Base-by-base conservation (phyloP, 2,329 filamentous ascomycete genomes). In the Tolypocladium endophyticum region DNA sequence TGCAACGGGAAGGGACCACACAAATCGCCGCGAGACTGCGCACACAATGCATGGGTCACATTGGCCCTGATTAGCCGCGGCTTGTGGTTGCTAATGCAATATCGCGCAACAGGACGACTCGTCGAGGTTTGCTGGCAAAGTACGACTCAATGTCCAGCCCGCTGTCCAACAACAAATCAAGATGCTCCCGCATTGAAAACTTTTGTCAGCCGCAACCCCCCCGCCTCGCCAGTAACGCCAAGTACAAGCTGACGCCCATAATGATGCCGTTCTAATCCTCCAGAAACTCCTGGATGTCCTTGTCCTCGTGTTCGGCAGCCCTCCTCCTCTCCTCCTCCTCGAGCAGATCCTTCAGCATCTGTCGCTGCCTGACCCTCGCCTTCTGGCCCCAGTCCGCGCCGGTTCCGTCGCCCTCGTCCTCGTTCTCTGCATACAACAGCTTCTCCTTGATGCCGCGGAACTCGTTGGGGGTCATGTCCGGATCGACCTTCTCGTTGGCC, bases 251-350 rank as follows among this genome's bases (percentile, higher is more conserved):
- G 18, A 35, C n/a, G 3, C 12, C 23, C 18, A 56, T 33, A 20
- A 28, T 11, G 23, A 54, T 30, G 45, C 57, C 3, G 41, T 5
- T 23, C 25, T 50, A 65, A 68, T 85, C 80, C 66, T 83, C 79
- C 71, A 92, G 72, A 67, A 87, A 84, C 73, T 92, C 86, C 69
- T 85, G 82, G 65, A 92, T 87, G 71, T 92, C 87, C 74, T 88
- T 87, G 71, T 90, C 87, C 61, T 87, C 84, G 64, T 89, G 80
- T 61, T 87, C 83, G 65, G 87, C 85, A 56, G 76, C 70, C 66
- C 84, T 79, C 64, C 80, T 76, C 65, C 83, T 73, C 74, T 83
- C 77, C 74, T 89, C 87, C 64, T 79, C 81, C 66, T 86, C 85
- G 62, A 89, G 72, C 67, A 88, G 70, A 68, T 85, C 81, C 77